These are phyloP conservation scores for Lichtheimia ramosa DNA, from an alignment of 371 early-diverging fungal species.

Conservation along the genomic window DNA sequence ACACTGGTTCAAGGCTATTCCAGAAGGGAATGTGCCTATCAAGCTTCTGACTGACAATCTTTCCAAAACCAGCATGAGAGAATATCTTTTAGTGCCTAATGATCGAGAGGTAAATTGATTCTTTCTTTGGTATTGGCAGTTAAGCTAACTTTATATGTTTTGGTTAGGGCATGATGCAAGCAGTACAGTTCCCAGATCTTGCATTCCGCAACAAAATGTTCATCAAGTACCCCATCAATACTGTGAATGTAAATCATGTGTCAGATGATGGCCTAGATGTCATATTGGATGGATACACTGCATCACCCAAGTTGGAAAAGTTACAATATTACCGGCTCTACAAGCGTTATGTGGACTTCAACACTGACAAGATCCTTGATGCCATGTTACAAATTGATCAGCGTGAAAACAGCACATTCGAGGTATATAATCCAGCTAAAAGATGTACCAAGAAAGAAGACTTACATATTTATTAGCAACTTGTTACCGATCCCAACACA, in stretches of 20 bases:
- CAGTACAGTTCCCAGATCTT: conserved; percentile 34
- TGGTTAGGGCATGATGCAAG: conserved; percentile 28
- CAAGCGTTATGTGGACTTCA: conserved; percentile 32
- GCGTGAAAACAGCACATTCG: conserved; percentile 12
- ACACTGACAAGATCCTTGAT: conserved; percentile 21
- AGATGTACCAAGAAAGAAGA: neutral
- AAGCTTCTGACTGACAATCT: conserved; percentile 11
- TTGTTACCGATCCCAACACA: conserved; percentile 1
- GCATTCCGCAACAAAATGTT: conserved; percentile 12
- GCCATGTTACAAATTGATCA: conserved; percentile 19
- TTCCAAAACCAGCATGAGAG: conserved; percentile 7
- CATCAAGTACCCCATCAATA: conserved; percentile 1
- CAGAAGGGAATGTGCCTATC: neutral
- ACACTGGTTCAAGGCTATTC: conserved; percentile 11
- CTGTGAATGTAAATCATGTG: conserved; percentile 8
- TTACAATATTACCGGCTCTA: conserved; percentile 25
- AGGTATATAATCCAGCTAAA: conserved; percentile 10
- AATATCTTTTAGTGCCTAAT: conserved; percentile 38
- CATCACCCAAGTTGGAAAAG: neutral
- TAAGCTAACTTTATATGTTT: too few species aligned
- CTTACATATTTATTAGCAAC: neutral
- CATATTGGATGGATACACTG: conserved; percentile 14
- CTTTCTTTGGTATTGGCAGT: too few species aligned
- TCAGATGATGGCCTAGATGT: neutral
- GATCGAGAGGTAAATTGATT: conserved; percentile 16